Evolutionary conservation across 768 basidiomycete genomes (phyloP).

Genomic region (Calocybe gangraenosa): DNA sequence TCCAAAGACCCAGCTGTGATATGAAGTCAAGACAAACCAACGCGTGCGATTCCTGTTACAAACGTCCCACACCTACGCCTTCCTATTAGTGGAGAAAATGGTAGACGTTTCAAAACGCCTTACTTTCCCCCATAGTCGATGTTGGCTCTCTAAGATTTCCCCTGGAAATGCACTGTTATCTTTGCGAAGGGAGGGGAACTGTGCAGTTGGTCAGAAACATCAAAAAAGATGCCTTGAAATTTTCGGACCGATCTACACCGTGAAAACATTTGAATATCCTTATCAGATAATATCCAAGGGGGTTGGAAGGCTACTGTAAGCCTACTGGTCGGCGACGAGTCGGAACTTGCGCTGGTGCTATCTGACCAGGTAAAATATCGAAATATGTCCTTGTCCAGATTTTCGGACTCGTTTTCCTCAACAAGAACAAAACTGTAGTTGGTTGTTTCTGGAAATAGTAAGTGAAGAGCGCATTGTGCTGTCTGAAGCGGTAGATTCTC

Average conservation of each 20-base stretch:
- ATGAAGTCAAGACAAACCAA: slow-evolving; percentile 59
- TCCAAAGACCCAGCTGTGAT: slow-evolving; percentile 60
- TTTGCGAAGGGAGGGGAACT: slow-evolving; percentile 37
- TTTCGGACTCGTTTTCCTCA: slow-evolving; percentile 20
- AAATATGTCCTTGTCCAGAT: slow-evolving; percentile 37
- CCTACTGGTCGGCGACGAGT: neutral
- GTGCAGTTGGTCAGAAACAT: slow-evolving; percentile 12
- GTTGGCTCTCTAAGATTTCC: slow-evolving; percentile 32
- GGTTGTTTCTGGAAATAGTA: slow-evolving; percentile 32
- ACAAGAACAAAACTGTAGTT: slow-evolving; percentile 36
- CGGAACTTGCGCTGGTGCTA: neutral
- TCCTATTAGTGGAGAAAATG: neutral
- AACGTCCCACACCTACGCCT: slow-evolving; percentile 48
- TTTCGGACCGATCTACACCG: slow-evolving; percentile 36
- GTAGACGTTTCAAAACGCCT: neutral
- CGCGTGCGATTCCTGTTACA: slow-evolving; percentile 44
- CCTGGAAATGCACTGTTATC: slow-evolving; percentile 30
- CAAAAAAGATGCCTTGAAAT: neutral
- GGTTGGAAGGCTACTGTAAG: slow-evolving; percentile 57
- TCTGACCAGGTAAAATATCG: slow-evolving; percentile 42
- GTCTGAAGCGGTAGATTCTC: slow-evolving; percentile 40
- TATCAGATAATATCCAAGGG: slow-evolving; percentile 52
- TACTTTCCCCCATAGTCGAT: slow-evolving; percentile 62
- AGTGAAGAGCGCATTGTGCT: neutral
- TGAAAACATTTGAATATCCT: slow-evolving; percentile 51